phyloP scores from a whole-genome alignment of 2,329 filamentous ascomycete genomes.

The Hypoxylon sp. region DNA sequence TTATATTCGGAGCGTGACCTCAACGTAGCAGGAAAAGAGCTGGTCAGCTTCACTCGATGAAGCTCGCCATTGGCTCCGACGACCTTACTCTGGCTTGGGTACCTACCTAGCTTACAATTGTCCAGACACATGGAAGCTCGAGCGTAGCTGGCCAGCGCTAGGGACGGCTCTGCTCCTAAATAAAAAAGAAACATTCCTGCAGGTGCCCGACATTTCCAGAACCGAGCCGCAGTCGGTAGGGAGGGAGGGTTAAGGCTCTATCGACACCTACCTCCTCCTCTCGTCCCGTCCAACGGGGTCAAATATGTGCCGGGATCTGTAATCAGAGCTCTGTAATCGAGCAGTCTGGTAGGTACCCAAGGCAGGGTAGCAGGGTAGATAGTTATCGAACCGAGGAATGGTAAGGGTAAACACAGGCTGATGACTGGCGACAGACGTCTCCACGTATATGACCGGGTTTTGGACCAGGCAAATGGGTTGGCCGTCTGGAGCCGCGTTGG shows the following conservation, averaged over 20 bases:
- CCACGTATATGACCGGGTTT: background rate
- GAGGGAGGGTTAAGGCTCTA: too few species aligned
- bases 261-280: background rate
- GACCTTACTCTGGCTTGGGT: slow-evolving; percentile 6
- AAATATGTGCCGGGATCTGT: background rate
- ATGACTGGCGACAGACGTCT: slow-evolving; percentile 3
- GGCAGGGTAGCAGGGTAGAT: too few species aligned
- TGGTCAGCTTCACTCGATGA: background rate
- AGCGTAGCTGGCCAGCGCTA: too few species aligned
- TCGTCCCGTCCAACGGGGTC: background rate
- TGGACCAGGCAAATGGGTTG: background rate
- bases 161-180: too few species aligned
- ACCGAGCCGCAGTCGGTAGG: background rate
- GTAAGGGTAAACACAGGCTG: background rate
- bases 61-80: background rate
- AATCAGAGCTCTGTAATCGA: background rate
- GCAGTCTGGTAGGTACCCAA: background rate
- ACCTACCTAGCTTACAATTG: too few species aligned
- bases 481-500: background rate
- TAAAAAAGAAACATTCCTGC: too few species aligned
- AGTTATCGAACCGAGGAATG: background rate
- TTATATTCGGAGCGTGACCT: slow-evolving; percentile 14
- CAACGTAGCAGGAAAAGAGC: background rate
- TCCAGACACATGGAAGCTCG: background rate
- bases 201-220: background rate